Evolutionary conservation across 2,329 filamentous ascomycete species (phyloP).

Genomic region (Blastomyces emzantsi): DNA sequence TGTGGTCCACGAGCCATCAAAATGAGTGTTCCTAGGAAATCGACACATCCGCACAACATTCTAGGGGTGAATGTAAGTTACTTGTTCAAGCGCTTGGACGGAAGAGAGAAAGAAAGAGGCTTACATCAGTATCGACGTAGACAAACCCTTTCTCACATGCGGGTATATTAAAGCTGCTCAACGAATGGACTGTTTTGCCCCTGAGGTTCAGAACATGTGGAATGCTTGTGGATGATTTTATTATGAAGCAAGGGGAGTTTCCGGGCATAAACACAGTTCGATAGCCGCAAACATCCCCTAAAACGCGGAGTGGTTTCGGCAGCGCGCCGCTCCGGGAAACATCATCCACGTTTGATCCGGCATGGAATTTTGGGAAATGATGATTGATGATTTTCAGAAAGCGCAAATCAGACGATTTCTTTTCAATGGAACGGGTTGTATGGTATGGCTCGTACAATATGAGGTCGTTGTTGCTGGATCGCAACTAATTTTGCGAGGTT

Average conservation of each 20-base stretch:
- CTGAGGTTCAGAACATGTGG: constrained; percentile 68
- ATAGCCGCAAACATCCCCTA: constrained; percentile 58
- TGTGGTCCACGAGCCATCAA: constrained; percentile 68
- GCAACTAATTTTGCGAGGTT: constrained; percentile 45
- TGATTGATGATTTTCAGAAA: constrained; percentile 70
- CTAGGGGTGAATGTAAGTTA: constrained; percentile 24
- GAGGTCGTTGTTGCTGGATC: constrained; percentile 71
- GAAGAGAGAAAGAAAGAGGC: constrained; percentile 13
- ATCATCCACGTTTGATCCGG: constrained; percentile 24
- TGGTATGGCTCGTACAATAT: constrained; percentile 78
- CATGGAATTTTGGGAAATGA: constrained; percentile 51
- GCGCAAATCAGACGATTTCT: constrained; percentile 41
- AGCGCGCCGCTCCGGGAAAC: constrained; percentile 17
- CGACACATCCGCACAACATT: constrained; percentile 66
- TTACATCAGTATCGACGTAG: constrained; percentile 57
- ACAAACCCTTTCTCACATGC: constrained; percentile 75
- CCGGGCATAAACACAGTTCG: constrained; percentile 77
- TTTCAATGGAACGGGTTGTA: constrained; percentile 21
- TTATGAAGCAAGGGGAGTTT: constrained; percentile 65
- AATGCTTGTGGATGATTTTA: constrained; percentile 69
- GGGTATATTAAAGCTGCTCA: constrained; percentile 68
- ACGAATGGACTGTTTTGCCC: constrained; percentile 57
- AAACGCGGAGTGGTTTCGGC: constrained; percentile 43
- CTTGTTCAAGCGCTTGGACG: not conserved
- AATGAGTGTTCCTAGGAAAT: constrained; percentile 57